Conservation (phyloP, 1,139 yeast genomes). For the Dujonia santamariae region DNA sequence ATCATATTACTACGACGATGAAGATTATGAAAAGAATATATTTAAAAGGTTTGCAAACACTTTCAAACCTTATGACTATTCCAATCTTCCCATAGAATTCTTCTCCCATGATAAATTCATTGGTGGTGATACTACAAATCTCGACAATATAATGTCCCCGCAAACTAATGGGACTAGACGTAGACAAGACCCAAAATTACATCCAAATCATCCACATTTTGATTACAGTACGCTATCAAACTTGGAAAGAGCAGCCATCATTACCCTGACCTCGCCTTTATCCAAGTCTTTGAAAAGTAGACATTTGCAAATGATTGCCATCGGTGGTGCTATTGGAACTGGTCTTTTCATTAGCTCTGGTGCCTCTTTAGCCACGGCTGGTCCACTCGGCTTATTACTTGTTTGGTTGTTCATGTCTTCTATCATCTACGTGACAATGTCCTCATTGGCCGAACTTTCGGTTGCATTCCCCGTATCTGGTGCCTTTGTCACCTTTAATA, state of each 20-base stretch:
- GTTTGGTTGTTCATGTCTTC: slow-evolving; percentile 31
- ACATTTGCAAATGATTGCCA: slow-evolving; percentile 41
- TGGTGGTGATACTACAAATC: not conserved
- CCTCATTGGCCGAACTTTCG: slow-evolving; percentile 36
- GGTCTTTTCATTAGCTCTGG: slow-evolving; percentile 42
- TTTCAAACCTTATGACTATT: slow-evolving; percentile 28
- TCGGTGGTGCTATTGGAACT: slow-evolving; percentile 43
- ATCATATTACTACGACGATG: slow-evolving; percentile 8
- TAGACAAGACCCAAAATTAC: slow-evolving; percentile 9
- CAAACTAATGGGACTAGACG: no score
- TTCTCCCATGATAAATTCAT: slow-evolving; percentile 5
- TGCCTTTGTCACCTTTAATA: slow-evolving; percentile 37
- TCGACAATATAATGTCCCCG: no score
- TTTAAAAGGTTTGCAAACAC: slow-evolving; percentile 21
- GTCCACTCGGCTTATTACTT: slow-evolving; percentile 34
- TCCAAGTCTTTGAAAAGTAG: slow-evolving; percentile 31
- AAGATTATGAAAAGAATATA: slow-evolving; percentile 14
- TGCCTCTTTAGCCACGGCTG: slow-evolving; percentile 30
- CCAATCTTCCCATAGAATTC: slow-evolving; percentile 15
- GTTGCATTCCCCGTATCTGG: slow-evolving; percentile 40
- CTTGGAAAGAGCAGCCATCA: slow-evolving; percentile 30
- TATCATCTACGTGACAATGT: slow-evolving; percentile 32
- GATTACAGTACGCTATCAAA: slow-evolving; percentile 27
- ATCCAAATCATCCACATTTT: slow-evolving; percentile 24
- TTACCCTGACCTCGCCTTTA: slow-evolving; percentile 29